A percentile compares a stretch with the other conserved stretches of the same genome.
Evolutionary conservation across 2,329 filamentous ascomycete genomes (phyloP).

Genomic region (Fusarium tuaranense): DNA sequence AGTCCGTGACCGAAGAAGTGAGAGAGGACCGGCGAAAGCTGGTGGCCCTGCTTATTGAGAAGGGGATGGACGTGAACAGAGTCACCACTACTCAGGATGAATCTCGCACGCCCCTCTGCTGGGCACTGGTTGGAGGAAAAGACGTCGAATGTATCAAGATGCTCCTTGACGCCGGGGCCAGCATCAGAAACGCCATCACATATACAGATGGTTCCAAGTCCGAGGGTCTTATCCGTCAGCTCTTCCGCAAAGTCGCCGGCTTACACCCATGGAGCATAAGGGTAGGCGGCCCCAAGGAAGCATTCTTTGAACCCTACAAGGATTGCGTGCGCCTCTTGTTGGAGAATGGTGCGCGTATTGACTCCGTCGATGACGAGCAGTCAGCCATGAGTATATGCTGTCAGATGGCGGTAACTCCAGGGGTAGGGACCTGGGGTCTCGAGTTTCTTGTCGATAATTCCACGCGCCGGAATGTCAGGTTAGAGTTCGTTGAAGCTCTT

Average conservation of each 20-base stretch:
- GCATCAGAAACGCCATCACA: not conserved
- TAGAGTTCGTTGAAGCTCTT: not conserved
- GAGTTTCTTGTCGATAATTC: slow-evolving; percentile 13
- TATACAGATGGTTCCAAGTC: not conserved
- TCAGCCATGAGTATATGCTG: slow-evolving; percentile 2
- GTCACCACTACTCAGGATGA: not conserved
- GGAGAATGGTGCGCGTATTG: not conserved
- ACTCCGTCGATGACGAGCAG: not conserved
- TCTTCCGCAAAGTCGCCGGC: not conserved
- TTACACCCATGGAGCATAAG: not conserved
- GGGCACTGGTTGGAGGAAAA: not conserved
- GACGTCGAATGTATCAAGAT: slow-evolving; percentile 9
- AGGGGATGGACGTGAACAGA: slow-evolving; percentile 9
- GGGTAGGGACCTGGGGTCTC: not conserved
- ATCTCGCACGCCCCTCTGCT: not conserved
- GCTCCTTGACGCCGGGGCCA: slow-evolving; percentile 9
- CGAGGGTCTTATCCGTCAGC: not conserved
- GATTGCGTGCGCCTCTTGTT: not conserved
- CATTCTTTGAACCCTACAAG: not conserved
- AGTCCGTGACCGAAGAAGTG: not conserved
- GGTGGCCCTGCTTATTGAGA: not conserved
- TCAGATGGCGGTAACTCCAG: not conserved
- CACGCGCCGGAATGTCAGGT: not conserved
- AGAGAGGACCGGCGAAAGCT: not conserved
- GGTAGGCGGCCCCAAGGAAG: rapidly evolving